These are phyloP conservation scores for Thecaphora thlaspeos DNA, from an alignment of 1,284 basidiomycete species.

Conservation along the genomic window DNA sequence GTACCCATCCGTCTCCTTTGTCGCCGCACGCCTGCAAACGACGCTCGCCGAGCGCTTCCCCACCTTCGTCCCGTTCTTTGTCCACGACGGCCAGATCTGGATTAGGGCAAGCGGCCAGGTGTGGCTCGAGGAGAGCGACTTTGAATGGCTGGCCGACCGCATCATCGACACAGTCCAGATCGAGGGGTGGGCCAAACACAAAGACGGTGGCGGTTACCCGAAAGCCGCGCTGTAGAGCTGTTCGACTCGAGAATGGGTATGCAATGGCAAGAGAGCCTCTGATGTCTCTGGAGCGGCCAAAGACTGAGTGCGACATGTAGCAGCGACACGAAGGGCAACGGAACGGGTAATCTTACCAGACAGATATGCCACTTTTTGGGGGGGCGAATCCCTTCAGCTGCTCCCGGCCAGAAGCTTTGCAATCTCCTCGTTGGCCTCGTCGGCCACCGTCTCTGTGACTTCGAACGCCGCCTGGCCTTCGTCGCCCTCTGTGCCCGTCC, in stretches of 20 bases:
- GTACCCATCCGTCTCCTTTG: not conserved
- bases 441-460: conserved; percentile 72
- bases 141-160: conserved; percentile 22
- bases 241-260: no score
- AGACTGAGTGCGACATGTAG: no score
- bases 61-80: conserved; percentile 23
- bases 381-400: not conserved
- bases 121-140: conserved; percentile 36
- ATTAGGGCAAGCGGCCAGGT: conserved; percentile 36
- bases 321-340: no score
- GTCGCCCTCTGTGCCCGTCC: conserved; percentile 13
- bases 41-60: conserved; percentile 13
- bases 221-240: no score
- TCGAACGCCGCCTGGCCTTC: conserved; percentile 68
- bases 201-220: no score
- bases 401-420: conserved; percentile 61
- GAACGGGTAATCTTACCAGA: no score
- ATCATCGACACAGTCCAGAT: conserved; percentile 1
- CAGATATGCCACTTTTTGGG: no score
- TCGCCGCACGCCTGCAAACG: conserved; percentile 11
- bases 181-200: no score
- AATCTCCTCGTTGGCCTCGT: conserved; percentile 71
- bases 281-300: no score
- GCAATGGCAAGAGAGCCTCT: no score
- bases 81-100: conserved; percentile 38